phyloP scores from a whole-genome alignment of 1,139 yeast genomes.

The Chernovozyma sophiae-reginae region DNA sequence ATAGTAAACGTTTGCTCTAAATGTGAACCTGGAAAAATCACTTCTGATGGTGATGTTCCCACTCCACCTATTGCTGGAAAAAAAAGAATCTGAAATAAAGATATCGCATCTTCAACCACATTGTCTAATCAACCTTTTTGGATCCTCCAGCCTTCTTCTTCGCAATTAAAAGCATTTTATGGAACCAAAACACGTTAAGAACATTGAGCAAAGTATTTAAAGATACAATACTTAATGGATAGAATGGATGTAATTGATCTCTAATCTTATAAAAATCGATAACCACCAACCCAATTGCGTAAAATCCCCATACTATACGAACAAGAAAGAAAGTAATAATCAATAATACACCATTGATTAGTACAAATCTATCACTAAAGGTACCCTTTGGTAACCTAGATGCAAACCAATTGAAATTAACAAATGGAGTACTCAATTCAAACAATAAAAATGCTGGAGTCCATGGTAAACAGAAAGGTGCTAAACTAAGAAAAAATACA shows the following conservation, averaged over 20 bases:
- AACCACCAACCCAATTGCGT: slow-evolving; percentile 55
- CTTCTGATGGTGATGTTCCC: too few relatives aligned
- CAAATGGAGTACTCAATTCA: slow-evolving; percentile 90
- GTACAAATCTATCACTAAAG: slow-evolving; percentile 46
- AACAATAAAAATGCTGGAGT: slow-evolving; percentile 80
- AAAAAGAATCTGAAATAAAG: too few relatives aligned
- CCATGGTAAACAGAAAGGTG: slow-evolving; percentile 63
- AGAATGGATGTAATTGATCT: slow-evolving; percentile 21
- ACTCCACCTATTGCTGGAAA: too few relatives aligned
- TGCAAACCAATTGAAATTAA: slow-evolving; percentile 89
- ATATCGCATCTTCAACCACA: too few relatives aligned
- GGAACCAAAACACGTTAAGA: slow-evolving; percentile 75
- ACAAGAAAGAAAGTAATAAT: slow-evolving; percentile 69
- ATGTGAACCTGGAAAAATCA: too few relatives aligned
- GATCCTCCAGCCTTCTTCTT: slow-evolving; percentile 31
- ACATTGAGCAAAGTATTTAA: slow-evolving; percentile 65
- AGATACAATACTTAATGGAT: slow-evolving; percentile 42
- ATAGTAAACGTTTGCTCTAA: too few relatives aligned
- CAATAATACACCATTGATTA: slow-evolving; percentile 67
- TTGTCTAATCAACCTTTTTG: slow-evolving; percentile 1
- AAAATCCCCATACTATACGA: slow-evolving; percentile 87
- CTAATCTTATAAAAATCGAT: slow-evolving; percentile 45
- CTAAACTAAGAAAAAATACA: slow-evolving; percentile 58
- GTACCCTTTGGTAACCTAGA: slow-evolving; percentile 63
- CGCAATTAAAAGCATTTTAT: slow-evolving; percentile 78